Evolutionary conservation across 164 flowering plant genomes (phyloP), one percentile per base, ranked within the genome.

Genomic region (Malania oleifera): DNA sequence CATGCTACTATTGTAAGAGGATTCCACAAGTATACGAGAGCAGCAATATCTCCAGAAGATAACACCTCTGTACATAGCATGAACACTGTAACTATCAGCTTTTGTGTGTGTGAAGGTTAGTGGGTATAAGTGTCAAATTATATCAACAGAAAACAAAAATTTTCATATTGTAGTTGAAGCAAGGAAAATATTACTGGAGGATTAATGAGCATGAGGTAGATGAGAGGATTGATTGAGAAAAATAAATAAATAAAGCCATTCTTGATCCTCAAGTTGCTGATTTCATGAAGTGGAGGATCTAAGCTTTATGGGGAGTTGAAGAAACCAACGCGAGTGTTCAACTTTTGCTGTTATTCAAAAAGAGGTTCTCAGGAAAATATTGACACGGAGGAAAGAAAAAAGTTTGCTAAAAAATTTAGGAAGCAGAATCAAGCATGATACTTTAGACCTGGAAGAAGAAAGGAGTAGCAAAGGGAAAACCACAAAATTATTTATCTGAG

Each of bases 1-100:
- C 95, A 84, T 23, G 89, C 71, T 35, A 76, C 67, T 52, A 89
- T 70, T 47, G 96, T 77, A 59, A 89, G 70, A 65, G 96, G 96
- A 76, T 86, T 89, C 93, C 93, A 85, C 44, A 86, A 65, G 71
- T 89, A 89, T 48, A 85, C 70, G 66, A 89, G 86, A 57, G 85
- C 79, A 51, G 95, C 87, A 69, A 89, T 66, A 73, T 89, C 86
- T 55, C 89, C 89, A 40, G 89, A 61, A 49, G 76, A 59, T 22
- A 76, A 63, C 40, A 38, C 44, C 15, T 67, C 96, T 89, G 81
- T 26, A 72, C 64, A 55, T 35, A 52, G 48, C 40, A 60, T 0
- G 25, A 56, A 35, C 1, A 60, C 23, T 14, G 19, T 1, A 10
- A 43, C 25, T 29, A 56, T 48, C 59, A 27, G 17, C 26, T 17